phyloP scores from a whole-genome alignment of 768 basidiomycete species.

The Sporobolomyces roseus region DNA sequence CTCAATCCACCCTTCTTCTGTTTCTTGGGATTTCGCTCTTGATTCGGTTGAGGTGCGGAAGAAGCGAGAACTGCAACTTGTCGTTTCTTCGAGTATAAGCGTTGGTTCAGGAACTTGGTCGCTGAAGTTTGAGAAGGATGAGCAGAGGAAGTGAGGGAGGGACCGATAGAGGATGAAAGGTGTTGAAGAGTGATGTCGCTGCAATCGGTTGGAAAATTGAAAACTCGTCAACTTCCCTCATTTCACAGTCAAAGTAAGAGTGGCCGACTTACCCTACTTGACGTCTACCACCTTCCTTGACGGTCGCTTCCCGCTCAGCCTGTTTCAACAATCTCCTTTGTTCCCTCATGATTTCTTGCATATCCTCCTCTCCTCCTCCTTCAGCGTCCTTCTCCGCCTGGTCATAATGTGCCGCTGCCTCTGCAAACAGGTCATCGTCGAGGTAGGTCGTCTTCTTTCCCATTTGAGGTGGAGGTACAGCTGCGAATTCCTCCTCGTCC shows the following conservation, averaged over 20 bases:
- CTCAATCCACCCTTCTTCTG: constrained; percentile 35
- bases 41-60: constrained; percentile 9
- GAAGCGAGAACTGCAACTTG: constrained; percentile 27
- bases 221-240: neutral
- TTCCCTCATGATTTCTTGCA: constrained; percentile 19
- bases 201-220: neutral
- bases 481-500: constrained; percentile 1
- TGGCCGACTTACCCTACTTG: constrained; percentile 24
- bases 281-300: constrained; percentile 29
- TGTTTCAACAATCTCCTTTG: neutral
- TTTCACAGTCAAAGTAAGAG: neutral
- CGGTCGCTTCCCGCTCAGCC: constrained; percentile 17
- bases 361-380: constrained; percentile 24
- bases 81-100: constrained; percentile 39
- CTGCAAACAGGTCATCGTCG: constrained; percentile 35
- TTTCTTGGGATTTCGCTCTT: constrained; percentile 25
- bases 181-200: constrained; percentile 38
- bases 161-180: constrained; percentile 15
- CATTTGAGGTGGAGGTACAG: constrained; percentile 4
- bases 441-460: constrained; percentile 39
- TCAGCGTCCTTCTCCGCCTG: neutral
- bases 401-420: constrained; percentile 29
- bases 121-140: constrained; percentile 35
- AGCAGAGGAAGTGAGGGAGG: constrained; percentile 33
- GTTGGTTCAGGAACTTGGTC: constrained; percentile 36